These are phyloP conservation scores for Coniophora puteana DNA, from an alignment of 1,284 basidiomycete genomes.

Conservation along the genomic window DNA sequence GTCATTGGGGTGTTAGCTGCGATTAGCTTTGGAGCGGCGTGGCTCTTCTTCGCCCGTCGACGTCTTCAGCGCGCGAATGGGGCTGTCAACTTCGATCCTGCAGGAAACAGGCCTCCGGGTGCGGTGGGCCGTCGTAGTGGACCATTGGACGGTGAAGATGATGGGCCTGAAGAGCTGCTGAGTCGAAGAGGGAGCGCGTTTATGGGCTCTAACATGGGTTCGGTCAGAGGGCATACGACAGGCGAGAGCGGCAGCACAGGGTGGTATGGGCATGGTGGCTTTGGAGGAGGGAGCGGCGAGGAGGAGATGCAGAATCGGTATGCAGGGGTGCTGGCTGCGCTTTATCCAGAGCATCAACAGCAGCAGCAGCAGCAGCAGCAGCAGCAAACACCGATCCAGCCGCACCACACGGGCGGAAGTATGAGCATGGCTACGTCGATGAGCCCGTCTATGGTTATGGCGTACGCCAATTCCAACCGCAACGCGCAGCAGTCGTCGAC, in stretches of 20 bases:
- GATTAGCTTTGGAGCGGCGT: conserved; percentile 22
- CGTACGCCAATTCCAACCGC: too few species aligned
- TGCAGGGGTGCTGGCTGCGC: conserved; percentile 23
- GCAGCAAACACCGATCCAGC: too few species aligned
- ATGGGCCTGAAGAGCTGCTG: conserved; percentile 11
- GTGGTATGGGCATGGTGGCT: too few species aligned
- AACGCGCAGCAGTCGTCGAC: too few species aligned
- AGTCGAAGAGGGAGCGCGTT: too few species aligned
- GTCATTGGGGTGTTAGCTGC: conserved; percentile 22
- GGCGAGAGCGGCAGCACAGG: too few species aligned
- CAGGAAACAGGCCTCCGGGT: not conserved
- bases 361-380: not conserved
- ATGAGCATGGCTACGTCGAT: too few species aligned
- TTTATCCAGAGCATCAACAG: conserved; percentile 8
- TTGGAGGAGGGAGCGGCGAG: not conserved
- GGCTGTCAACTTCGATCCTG: conserved; percentile 9
- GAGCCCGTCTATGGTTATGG: too few species aligned
- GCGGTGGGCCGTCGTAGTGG: conserved; percentile 9
- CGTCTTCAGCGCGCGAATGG: conserved; percentile 22
- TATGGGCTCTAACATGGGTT: too few species aligned
- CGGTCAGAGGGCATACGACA: too few species aligned
- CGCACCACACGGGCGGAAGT: too few species aligned
- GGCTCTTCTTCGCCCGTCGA: conserved; percentile 28
- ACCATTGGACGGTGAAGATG: conserved; percentile 22
- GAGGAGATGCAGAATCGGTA: conserved; percentile 21